phyloP scores from a whole-genome alignment of 2,329 filamentous ascomycete species.

The Penicillium capsulatum region DNA sequence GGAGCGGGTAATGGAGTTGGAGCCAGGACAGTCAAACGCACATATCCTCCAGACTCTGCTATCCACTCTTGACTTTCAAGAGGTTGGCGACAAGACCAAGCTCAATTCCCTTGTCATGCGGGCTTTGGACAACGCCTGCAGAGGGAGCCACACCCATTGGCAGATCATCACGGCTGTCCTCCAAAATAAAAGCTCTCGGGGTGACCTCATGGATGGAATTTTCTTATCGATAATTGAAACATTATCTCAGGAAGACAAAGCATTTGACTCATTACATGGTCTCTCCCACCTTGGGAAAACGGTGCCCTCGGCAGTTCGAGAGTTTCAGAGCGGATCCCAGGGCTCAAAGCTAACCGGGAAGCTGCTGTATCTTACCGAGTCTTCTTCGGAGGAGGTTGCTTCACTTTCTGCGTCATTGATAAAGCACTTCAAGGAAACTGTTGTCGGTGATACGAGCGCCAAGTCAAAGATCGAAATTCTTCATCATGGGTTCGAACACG shows the following conservation, averaged over 20 bases:
- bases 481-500: conserved; percentile 48
- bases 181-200: conserved; percentile 35
- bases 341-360: conserved; percentile 51
- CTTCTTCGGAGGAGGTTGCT: conserved; percentile 49
- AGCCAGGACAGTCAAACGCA: conserved; percentile 30
- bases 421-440: conserved; percentile 31
- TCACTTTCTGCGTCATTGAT: conserved; percentile 37
- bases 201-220: conserved; percentile 33
- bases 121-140: conserved; percentile 35
- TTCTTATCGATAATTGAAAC: conserved; percentile 39
- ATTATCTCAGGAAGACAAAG: conserved; percentile 38
- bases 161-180: conserved; percentile 37
- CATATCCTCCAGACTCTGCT: conserved; percentile 39
- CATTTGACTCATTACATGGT: conserved; percentile 40
- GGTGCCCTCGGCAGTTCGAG: conserved; percentile 39
- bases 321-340: conserved; percentile 42
- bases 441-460: conserved; percentile 39
- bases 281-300: conserved; percentile 44
- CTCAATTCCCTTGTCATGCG: conserved; percentile 35
- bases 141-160: conserved; percentile 37
- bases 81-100: conserved; percentile 33
- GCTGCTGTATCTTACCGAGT: conserved; percentile 53
- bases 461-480: conserved; percentile 52
- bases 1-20: conserved; percentile 31
- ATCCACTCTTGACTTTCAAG: conserved; percentile 35